phyloP scores from a whole-genome alignment of 345 rosid species.

The Jatropha curcas region DNA sequence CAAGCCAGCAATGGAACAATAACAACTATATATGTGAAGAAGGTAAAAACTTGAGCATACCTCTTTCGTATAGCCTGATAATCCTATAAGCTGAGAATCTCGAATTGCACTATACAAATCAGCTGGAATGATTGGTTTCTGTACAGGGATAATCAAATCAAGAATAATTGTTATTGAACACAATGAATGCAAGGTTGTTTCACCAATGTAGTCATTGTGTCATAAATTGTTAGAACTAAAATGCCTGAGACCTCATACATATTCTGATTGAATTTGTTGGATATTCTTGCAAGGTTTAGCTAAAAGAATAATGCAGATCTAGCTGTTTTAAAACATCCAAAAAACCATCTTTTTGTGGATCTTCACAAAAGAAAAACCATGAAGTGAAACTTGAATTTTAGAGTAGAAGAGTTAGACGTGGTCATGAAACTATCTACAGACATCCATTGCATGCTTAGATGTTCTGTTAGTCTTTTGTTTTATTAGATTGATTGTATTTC shows the following conservation, averaged over 20 bases:
- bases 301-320: neutral
- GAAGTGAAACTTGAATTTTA: neutral
- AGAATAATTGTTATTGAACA: neutral
- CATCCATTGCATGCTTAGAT: neutral
- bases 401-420: neutral
- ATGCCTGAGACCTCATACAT: neutral
- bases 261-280: neutral
- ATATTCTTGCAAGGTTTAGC: neutral
- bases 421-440: neutral
- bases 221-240: constrained; percentile 3
- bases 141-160: constrained; percentile 11
- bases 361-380: neutral
- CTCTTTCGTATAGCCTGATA: constrained; percentile 32
- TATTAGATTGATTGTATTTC: neutral
- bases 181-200: constrained; percentile 13
- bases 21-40: constrained; percentile 1
- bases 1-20: neutral
- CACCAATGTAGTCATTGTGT: constrained; percentile 4
- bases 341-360: neutral
- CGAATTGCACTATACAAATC: constrained; percentile 32
- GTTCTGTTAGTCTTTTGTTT: neutral
- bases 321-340: neutral
- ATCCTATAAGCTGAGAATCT: constrained; percentile 34
- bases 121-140: constrained; percentile 46
- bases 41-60: constrained; percentile 11